These are phyloP conservation scores for Hymenoscyphus albidus DNA, from an alignment of 2,329 filamentous ascomycete species.

Conservation along the genomic window DNA sequence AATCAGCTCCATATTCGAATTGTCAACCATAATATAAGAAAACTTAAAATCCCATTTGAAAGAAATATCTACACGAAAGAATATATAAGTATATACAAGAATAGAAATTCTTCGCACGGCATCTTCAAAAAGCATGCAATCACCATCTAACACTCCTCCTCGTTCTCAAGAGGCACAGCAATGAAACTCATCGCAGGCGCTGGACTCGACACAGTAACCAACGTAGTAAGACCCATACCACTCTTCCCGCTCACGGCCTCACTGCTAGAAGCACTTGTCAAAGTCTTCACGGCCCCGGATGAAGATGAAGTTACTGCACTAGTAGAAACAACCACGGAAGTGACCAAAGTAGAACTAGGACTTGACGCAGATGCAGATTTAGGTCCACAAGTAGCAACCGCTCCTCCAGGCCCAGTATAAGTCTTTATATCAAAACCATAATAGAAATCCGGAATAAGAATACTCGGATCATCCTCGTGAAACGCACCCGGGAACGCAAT, in stretches of 20 bases:
- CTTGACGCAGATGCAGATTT: neutral
- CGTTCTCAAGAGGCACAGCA: neutral
- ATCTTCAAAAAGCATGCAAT: too few relatives aligned
- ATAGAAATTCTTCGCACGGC: neutral
- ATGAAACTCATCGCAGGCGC: neutral
- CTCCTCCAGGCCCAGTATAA: slow-evolving; percentile 26
- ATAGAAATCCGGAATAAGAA: slow-evolving; percentile 28
- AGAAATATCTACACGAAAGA: neutral
- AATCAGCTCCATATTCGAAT: too few relatives aligned
- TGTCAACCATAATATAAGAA: too few relatives aligned
- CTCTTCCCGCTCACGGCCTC: neutral
- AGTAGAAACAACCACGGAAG: neutral
- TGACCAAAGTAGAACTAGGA: neutral
- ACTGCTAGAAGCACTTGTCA: neutral
- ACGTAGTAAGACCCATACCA: neutral
- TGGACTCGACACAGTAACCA: neutral
- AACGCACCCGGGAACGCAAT: slow-evolving; percentile 28
- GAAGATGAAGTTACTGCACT: neutral
- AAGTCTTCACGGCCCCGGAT: neutral
- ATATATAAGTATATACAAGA: slow-evolving; percentile 1
- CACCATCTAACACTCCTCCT: neutral
- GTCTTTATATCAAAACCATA: slow-evolving; percentile 22
- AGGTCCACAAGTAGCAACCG: slow-evolving; percentile 19
- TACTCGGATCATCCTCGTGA: slow-evolving; percentile 21
- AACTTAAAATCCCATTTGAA: neutral